Evolutionary conservation across 192 early-diverging fungal species (phyloP), one percentile per base, ranked within the genome.

Genomic region (Coemansia sp.): DNA sequence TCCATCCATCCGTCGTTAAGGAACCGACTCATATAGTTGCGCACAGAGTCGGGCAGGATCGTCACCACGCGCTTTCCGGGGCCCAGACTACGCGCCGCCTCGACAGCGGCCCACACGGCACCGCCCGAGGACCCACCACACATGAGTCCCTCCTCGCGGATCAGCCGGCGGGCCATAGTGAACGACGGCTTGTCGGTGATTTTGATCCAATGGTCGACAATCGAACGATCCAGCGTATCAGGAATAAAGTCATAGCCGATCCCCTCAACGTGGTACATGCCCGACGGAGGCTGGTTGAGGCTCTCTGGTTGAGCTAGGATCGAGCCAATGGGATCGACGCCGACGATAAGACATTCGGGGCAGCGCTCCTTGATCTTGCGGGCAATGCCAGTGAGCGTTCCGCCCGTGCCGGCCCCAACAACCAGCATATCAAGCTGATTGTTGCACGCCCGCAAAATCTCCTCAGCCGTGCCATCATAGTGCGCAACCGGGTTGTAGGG

Each of bases 11-110:
- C 93, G 77, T 98, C 97, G 80, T 93, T 95, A 75, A 99, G 89
- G 85, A 97, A 96, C 81, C 98, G 98, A 72, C 95, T 94, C 97
- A 99, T 99, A 88, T 98, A 99, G 87, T 99, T 99, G 63, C 97
- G 88, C 64, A 98, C 95, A 13, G 96, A 96, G 84, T 99, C 98
- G 36, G 98, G 91, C 53, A 99, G 78, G n/a, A 99, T 79, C 10
- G 98, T 95, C 68, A 98, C 96, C 72, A 90, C 91, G 56, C 94
- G 88, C 80, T 97, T 90, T 54, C 94, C 95, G 39, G 91, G 85
- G 66, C 91, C 92, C 14, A 99, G 84, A 27, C 81, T 72, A 74
- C 93, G 95, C 66, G 93, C 93, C 8, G 92, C 93, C 73, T 93
- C 81, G 29, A 97, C 62, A 1, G 93, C 96, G 48, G 92, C 95